Evolutionary conservation across 768 basidiomycete genomes (phyloP), one percentile per base, ranked within the genome.

Genomic region (Epithele typhae): DNA sequence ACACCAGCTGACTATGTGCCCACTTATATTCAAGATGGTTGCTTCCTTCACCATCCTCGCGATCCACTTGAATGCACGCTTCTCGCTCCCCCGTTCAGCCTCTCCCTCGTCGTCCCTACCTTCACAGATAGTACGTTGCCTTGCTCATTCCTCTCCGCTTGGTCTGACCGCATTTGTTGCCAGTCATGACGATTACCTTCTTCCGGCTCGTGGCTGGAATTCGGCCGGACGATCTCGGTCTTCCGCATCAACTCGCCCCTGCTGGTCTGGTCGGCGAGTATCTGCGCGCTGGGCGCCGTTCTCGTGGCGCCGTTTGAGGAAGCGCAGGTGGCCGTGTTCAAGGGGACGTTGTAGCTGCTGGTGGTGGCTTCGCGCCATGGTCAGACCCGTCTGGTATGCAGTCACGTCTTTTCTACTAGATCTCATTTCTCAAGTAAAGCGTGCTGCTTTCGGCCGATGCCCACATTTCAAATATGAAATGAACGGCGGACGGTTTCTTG

Each of bases 181-280:
- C 48, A 88, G 86, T 81, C 22, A 90, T 90, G 86, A 89, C 87
- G 0, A 71, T 90, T 47, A 72, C 81, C 4, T 92, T 92, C 68
- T 92, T 93, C 65, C 77, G 86, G 91, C 0, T 89, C 86, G 3
- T 93, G 91, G 91, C 68, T 92, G 47, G 87, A 93, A 59, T 92
- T 92, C 43, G 90, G 91, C 5, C 86, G 88, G 59, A 83, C 87
- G 0, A 91, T 93, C 61, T 89, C 78, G 40, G 91, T 92, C 68
- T 93, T 91, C 66, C 84, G 83, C 55, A 88, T 92, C 50, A 80
- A 86, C 1, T 90, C 87, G 1, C 65, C 92, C 30, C 68, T 93
- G 45, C 71, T 88, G 33, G 71, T 89, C 4, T 92, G 87, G 80
- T 84, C 85, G 1, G 86, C 84, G 22, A 86, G 80, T 1, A 79